Evolutionary conservation across 2,329 filamentous ascomycete genomes (phyloP).

Genomic region (Neurospora sp.): DNA sequence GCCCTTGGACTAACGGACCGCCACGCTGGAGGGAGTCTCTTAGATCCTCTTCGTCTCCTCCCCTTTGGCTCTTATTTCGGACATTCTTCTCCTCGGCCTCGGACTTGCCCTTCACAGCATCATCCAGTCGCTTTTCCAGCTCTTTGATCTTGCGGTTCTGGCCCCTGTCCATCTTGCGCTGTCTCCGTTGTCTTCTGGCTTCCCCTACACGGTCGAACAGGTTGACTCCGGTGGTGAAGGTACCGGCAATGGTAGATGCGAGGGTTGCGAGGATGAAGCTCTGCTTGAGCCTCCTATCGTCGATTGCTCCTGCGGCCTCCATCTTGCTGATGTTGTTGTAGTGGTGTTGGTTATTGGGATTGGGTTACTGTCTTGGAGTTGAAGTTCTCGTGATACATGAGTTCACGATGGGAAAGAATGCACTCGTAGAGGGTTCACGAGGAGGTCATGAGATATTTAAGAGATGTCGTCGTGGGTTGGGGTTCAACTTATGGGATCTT

Average conservation of each 20-base stretch:
- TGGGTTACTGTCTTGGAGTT: background rate
- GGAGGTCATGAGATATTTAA: background rate
- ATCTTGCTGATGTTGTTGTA: conserved; percentile 1
- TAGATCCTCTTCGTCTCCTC: conserved; percentile 16
- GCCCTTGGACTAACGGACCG: conserved; percentile 23
- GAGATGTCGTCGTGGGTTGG: background rate
- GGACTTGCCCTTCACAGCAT: background rate
- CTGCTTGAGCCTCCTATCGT: conserved; percentile 18
- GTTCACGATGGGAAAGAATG: background rate
- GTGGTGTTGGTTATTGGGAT: background rate
- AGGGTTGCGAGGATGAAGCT: conserved; percentile 30
- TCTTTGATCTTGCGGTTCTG: conserved; percentile 25
- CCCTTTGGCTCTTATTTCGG: conserved; percentile 6
- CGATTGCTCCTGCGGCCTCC: conserved; percentile 5
- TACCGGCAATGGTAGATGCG: conserved; percentile 28
- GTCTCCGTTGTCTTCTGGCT: conserved; percentile 21
- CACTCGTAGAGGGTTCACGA: background rate
- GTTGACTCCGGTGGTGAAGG: conserved; percentile 26
- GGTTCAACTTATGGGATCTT: background rate
- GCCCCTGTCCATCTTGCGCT: conserved; percentile 22
- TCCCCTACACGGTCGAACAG: conserved; percentile 27
- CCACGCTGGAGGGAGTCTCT: conserved; percentile 21
- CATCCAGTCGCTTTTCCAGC: conserved; percentile 20
- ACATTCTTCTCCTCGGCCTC: conserved; percentile 10
- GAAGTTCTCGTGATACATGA: background rate